Evolutionary conservation across 148 eudicot species (phyloP), one percentile per base, ranked within the genome.

Genomic region (Fagopyrum esculentum): DNA sequence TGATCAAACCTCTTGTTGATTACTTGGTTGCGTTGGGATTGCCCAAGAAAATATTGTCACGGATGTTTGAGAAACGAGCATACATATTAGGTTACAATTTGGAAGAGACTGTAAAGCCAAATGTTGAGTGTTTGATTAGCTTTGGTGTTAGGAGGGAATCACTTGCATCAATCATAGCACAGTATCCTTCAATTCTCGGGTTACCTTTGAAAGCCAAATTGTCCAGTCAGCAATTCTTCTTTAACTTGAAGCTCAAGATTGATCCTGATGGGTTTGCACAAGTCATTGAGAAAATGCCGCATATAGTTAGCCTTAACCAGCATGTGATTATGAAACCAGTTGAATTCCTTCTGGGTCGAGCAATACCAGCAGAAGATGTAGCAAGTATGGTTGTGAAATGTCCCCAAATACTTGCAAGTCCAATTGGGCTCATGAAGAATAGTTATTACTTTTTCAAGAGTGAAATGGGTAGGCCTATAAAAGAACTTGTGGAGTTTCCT

Each of bases 1-100:
- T 92, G 96, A 92, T 95, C 66, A 95, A 95, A 78, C 98, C 98
- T 10, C 80, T 90, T 12, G 93, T 90, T 71, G 98, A 95, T 69
- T 95, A 85, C 79, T 82, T 95, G 77, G 85, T 89, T 47, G 89
- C 93, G 0, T 80, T 92, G 76, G 98, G 96, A 19, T 81, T 95
- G 79, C 98, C 93, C 0, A 95, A 90, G 84, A 90, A 92, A 83
- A 86, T 92, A 51, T 66, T 90, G 61, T 89, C 93, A 0, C 86
- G 97, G 74, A 90, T 95, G 93, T 77, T 95, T 80, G 98, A 95
- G 83, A 95, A 92, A 79, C 81, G 97, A 66, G 84, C 97, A 4
- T 95, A 92, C 81, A 45, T 95, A 46, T 81, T 95, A 70, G 97
- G 96, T 6, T 92, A 90, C 76, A 83, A 88, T 86, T 80, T 95